Percentiles rank a stretch among this genome's conserved stretches.
phyloP scores from a whole-genome alignment of 225 moss, liverwort and hornwort species.

The Pseudisothecium myosuroides region DNA sequence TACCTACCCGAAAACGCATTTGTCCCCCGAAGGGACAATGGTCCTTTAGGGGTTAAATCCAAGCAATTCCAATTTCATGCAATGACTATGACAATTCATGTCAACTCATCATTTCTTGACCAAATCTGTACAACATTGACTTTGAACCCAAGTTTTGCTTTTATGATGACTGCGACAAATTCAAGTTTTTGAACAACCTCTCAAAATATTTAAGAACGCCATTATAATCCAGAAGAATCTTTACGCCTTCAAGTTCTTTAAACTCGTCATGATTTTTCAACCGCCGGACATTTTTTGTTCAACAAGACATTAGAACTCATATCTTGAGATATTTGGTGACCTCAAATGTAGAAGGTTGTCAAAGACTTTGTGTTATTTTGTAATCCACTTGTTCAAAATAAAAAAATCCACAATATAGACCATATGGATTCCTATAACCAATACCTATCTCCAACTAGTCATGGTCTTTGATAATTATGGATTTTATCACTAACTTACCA shows the following conservation, averaged over 20 bases:
- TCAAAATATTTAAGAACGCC: not conserved
- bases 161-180: not conserved
- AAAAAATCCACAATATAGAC: not conserved
- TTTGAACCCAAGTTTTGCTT: fast-evolving
- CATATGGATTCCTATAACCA: not conserved
- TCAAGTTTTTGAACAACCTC: not conserved
- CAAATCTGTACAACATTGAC: fast-evolving
- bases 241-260: not conserved
- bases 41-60: no score
- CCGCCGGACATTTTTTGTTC: fast-evolving
- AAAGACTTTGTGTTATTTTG: not conserved
- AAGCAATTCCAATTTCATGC: not conserved
- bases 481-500: not conserved
- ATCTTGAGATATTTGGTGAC: not conserved
- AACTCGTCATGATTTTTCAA: not conserved
- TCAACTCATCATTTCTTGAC: not conserved
- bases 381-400: not conserved
- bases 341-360: not conserved
- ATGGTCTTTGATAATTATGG: not conserved
- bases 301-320: not conserved
- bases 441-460: fast-evolving
- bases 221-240: not conserved
- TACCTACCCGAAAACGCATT: no score
- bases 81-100: fast-evolving
- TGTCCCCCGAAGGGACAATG: no score